These are phyloP conservation scores for Metschnikowia lunata DNA, from an alignment of 805 yeast genomes.

Conservation along the genomic window DNA sequence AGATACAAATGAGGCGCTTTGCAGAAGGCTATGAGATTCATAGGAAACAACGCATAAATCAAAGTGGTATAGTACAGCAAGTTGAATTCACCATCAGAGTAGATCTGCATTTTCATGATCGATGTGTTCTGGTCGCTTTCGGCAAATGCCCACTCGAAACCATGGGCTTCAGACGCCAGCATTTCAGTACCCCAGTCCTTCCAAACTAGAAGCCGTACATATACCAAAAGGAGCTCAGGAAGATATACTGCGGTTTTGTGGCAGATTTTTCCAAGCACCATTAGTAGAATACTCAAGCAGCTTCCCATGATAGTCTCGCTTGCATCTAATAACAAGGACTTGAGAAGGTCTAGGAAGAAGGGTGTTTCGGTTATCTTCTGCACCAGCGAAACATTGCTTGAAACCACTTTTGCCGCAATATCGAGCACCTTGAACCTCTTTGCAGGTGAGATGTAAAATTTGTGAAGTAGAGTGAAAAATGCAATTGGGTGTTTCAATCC, in stretches of 20 bases:
- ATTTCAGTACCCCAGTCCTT: slow-evolving; percentile 3
- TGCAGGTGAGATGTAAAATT: slow-evolving; percentile 27
- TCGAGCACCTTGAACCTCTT: slow-evolving; percentile 37
- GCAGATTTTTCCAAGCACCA: slow-evolving; percentile 43
- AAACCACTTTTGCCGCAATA: slow-evolving; percentile 32
- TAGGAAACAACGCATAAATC: slow-evolving; percentile 56
- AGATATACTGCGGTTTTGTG: slow-evolving; percentile 28
- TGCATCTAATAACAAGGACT: slow-evolving; percentile 39
- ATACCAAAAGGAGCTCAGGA: slow-evolving; percentile 41
- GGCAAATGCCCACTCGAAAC: slow-evolving; percentile 19
- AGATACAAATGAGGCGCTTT: slow-evolving; percentile 38
- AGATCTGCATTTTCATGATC: slow-evolving; percentile 9
- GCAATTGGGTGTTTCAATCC: slow-evolving; percentile 35
- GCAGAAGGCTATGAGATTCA: slow-evolving; percentile 41
- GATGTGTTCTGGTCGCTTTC: slow-evolving; percentile 10
- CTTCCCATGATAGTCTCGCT: slow-evolving; percentile 38
- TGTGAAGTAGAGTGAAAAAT: slow-evolving; percentile 36
- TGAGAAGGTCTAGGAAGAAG: slow-evolving; percentile 34
- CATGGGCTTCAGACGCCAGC: neutral
- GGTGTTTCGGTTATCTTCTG: slow-evolving; percentile 30
- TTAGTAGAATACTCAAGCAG: slow-evolving; percentile 26
- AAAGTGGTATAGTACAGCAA: slow-evolving; percentile 40
- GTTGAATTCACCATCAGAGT: slow-evolving; percentile 22
- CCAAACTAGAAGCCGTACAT: slow-evolving; percentile 32
- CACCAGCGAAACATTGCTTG: slow-evolving; percentile 24